Evolutionary conservation across 345 rosid genomes (phyloP).

Genomic region (Salix udensis): DNA sequence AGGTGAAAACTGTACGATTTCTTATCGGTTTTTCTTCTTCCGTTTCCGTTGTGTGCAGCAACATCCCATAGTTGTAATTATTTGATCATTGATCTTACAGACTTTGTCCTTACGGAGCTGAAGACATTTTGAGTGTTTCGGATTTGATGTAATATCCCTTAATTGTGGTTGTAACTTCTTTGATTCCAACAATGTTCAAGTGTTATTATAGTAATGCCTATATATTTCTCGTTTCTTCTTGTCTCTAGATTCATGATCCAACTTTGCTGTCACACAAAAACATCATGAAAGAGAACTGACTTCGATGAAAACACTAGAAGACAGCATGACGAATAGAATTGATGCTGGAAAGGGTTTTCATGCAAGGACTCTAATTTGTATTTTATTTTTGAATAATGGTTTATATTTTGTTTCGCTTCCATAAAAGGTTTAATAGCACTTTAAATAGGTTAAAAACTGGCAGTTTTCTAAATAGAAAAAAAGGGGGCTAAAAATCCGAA

Average conservation of each 20-base stretch:
- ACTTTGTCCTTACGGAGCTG: not conserved
- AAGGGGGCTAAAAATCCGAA: no score
- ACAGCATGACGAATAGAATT: no score
- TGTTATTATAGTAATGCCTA: not conserved
- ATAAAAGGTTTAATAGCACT: no score
- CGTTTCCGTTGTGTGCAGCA: constrained; percentile 10
- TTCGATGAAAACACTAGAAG: no score
- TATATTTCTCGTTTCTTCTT: not conserved
- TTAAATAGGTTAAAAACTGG: no score
- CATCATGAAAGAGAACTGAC: not conserved
- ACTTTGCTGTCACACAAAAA: not conserved
- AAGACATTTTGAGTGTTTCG: not conserved
- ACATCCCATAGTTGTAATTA: constrained; percentile 33
- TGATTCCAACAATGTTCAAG: not conserved
- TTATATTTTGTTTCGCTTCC: no score
- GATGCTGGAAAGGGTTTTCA: no score
- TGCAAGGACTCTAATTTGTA: no score
- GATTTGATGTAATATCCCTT: not conserved
- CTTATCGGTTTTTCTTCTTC: not conserved
- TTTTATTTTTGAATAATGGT: no score
- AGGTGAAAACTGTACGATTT: constrained; percentile 26
- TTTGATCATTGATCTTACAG: constrained; percentile 11
- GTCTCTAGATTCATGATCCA: not conserved
- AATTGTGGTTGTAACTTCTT: not conserved
- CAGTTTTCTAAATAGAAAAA: no score